Base-by-base conservation (phyloP, 2,329 filamentous ascomycete genomes). In the Lecanicillium sp. region DNA sequence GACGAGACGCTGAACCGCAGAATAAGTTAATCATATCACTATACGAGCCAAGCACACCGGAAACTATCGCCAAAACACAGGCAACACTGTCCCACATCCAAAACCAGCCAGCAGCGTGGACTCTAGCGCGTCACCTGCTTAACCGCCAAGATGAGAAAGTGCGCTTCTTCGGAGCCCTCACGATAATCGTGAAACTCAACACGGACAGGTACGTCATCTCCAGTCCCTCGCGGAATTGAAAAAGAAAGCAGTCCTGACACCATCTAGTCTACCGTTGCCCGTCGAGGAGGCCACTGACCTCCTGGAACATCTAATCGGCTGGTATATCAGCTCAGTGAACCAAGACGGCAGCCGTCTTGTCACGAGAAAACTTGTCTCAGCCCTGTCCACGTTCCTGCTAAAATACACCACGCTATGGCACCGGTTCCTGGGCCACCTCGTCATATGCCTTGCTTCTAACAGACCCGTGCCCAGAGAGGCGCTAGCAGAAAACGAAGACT, bases 121-220 rank as follows among this genome's bases (percentile, higher is more conserved):
- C 84, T 40, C 72, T 96, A 33, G 88, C 87, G 15, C 81, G 90
- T 53, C 77, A 78, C 37, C 69, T 97, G 12, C 67, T 96, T 10
- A 68, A 68, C 36, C 79, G 77, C 44, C 65, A 74, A 17, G 79
- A 86, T 48, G 75, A 84, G 44, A 82, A 89, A 51, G 78, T 92
- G 49, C 83, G 84, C 47, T 97, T 97, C 62, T 95, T 94, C 56
- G 92, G 87, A 12, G 90, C 89, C 20, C 71, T 96, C 43, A 97
- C 90, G 0, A 83, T 96, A 48, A 94, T 87, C 36, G 79, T 97
- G 51, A 98, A 97, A 64, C 77, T 97, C 42, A 96, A 97, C 57
- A 83, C 81, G n/a, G 87, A 92, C 55, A 87, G 81, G 83, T 84
- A 65, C 46, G 68, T n/a, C n/a, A n/a, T n/a, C n/a, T n/a, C n/a